These are phyloP conservation scores for Pneumocystis jirovecii DNA, from an alignment of 1,139 yeast species.

Conservation along the genomic window DNA sequence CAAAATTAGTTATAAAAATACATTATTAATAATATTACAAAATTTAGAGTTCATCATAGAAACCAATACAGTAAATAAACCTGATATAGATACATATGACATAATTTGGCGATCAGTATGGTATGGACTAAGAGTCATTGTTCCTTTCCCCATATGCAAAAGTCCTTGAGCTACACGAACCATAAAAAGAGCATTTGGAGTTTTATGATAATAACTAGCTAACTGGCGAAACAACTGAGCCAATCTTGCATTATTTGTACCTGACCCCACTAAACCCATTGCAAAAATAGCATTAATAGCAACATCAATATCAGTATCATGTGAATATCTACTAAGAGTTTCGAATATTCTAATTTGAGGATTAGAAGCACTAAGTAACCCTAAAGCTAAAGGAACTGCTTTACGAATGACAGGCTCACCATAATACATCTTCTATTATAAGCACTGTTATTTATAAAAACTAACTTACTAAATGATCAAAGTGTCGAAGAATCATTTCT, in stretches of 20 bases:
- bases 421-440: constrained; percentile 53
- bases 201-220: constrained; percentile 83
- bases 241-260: constrained; percentile 94
- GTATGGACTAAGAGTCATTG: constrained; percentile 77
- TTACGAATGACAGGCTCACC: constrained; percentile 85
- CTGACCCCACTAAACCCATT: constrained; percentile 97
- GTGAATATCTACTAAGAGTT: constrained; percentile 88
- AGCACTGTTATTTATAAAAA: constrained; percentile 21
- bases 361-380: constrained; percentile 78
- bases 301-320: constrained; percentile 86
- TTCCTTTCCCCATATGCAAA: constrained; percentile 90
- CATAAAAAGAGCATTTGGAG: constrained; percentile 79
- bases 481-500: constrained; percentile 94
- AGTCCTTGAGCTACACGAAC: constrained; percentile 93
- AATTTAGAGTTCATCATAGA: constrained; percentile 70
- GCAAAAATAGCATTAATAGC: constrained; percentile 90
- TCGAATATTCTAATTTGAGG: constrained; percentile 97
- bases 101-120: constrained; percentile 76
- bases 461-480: constrained; percentile 42
- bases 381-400: constrained; percentile 96
- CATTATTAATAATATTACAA: constrained; percentile 13
- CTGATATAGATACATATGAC: constrained; percentile 81
- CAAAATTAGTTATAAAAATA: constrained; percentile 33
- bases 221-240: constrained; percentile 90
- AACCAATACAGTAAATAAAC: constrained; percentile 70